phyloP scores from a whole-genome alignment of 179 eudicot species.

The Patellifolia procumbens region DNA sequence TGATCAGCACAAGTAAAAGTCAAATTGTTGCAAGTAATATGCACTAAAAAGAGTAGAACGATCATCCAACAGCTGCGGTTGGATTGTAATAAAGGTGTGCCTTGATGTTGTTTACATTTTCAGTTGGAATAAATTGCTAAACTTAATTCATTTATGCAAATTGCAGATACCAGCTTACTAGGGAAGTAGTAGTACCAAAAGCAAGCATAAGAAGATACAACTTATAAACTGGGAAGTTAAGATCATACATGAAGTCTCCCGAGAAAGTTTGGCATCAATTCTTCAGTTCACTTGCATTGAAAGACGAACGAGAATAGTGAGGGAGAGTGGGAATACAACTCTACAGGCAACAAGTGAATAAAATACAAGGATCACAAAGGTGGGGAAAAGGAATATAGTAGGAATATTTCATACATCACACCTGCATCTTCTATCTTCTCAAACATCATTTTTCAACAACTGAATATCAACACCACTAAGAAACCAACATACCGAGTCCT shows the following conservation, averaged over 20 bases:
- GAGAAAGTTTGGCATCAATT: not conserved
- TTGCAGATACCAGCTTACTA: too few species aligned
- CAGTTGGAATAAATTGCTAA: too few species aligned
- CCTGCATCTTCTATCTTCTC: constrained; percentile 22
- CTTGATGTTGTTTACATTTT: too few species aligned
- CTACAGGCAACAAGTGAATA: not conserved
- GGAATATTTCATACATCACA: constrained; percentile 23
- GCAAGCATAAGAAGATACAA: not conserved
- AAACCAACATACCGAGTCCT: constrained; percentile 16
- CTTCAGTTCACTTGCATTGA: not conserved
- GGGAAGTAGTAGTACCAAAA: not conserved
- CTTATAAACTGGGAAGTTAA: not conserved
- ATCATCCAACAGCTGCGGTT: too few species aligned
- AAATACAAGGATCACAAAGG: constrained; percentile 5
- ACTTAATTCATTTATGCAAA: too few species aligned
- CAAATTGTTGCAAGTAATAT: too few species aligned
- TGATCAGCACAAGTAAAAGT: too few species aligned
- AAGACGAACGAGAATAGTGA: not conserved
- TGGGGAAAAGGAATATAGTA: not conserved
- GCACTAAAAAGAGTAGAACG: too few species aligned
- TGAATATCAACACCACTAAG: constrained; percentile 27
- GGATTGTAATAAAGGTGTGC: too few species aligned
- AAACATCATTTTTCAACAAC: constrained; percentile 17
- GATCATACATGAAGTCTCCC: not conserved
- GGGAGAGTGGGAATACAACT: not conserved